Evolutionary conservation across 306 rosid genomes (phyloP).

Genomic region (Herpetospermum pedunculosum): DNA sequence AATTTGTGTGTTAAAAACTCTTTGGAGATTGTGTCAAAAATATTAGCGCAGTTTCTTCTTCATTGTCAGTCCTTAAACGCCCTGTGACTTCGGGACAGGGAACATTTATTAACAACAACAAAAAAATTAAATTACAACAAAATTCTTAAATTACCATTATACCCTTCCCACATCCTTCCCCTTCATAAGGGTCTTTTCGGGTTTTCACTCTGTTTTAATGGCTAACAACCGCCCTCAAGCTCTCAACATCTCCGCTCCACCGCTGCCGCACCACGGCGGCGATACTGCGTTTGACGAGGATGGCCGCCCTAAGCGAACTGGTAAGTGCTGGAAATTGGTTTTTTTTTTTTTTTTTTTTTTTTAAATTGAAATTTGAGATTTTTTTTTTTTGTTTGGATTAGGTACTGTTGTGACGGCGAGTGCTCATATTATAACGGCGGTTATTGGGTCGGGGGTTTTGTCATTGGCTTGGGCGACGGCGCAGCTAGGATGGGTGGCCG

Average conservation of each 20-base stretch:
- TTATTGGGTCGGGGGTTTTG: slow-evolving; percentile 16
- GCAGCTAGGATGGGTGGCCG: slow-evolving; percentile 19
- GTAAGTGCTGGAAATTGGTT: neutral
- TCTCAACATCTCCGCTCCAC: neutral
- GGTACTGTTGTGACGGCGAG: slow-evolving; percentile 15
- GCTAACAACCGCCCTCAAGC: neutral
- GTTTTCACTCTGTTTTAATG: neutral
- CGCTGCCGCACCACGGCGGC: neutral
- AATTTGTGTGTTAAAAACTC: neutral
- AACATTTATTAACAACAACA: neutral
- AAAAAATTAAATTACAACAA: neutral
- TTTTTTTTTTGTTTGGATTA: neutral
- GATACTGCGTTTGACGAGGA: neutral
- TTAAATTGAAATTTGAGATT: neutral
- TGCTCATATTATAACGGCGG: slow-evolving; percentile 19
- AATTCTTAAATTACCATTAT: neutral
- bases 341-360: neutral
- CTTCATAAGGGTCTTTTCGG: neutral
- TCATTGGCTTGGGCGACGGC: slow-evolving; percentile 18
- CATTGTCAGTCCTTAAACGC: neutral
- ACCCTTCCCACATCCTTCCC: neutral
- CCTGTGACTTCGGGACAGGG: neutral
- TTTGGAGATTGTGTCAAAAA: neutral
- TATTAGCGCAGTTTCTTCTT: neutral
- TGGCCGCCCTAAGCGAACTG: slow-evolving; percentile 12